Evolutionary conservation across 306 rosid genomes (phyloP), one percentile per base, ranked within the genome.

Genomic region (Bauhinia variegata): DNA sequence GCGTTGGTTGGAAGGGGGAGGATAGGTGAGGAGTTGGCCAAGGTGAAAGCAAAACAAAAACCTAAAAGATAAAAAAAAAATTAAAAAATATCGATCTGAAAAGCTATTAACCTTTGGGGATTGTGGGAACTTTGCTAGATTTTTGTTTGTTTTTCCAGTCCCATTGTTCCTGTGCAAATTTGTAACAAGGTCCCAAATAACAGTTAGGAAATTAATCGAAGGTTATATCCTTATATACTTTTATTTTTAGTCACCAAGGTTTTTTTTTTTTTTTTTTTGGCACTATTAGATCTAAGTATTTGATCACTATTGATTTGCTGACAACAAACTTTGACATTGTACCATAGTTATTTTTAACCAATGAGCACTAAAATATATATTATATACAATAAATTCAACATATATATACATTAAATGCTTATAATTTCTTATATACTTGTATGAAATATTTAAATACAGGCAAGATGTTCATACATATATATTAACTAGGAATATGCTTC

Each of bases 141-240:
- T 8, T 60, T 70, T 61, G 23, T 67, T 33, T 75, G 72, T 34
- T 10, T 42, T 50, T 62, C 13, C 36, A 15, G 6, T 51, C 49
- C 63, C 46, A 52, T 47, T n/a, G n/a, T n/a, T 64, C 54, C 8
- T 37, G 42, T 63, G 43, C 58, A 65, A 31, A 34, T 38, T 36
- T 63, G 76, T 50, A 79, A 63, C 12, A 64, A 23, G 57, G 31
- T 74, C 30, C 49, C 32, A 18, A 36, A 48, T 65, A 19, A 65
- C 49, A 66, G 68, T 31, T 75, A 49, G 85, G 67, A 80, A n/a
- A n/a, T n/a, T n/a, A n/a, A 57, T 57, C 51, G 68, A 68, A 44
- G 63, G 54, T 47, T 51, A 55, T 63, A 36, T 36, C 34, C 18
- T 42, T 55, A 36, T 50, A 12, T 41, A 30, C 50, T 46, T 15